Conservation (phyloP, 192 early-diverging fungal genomes). For the Podila epigama region DNA sequence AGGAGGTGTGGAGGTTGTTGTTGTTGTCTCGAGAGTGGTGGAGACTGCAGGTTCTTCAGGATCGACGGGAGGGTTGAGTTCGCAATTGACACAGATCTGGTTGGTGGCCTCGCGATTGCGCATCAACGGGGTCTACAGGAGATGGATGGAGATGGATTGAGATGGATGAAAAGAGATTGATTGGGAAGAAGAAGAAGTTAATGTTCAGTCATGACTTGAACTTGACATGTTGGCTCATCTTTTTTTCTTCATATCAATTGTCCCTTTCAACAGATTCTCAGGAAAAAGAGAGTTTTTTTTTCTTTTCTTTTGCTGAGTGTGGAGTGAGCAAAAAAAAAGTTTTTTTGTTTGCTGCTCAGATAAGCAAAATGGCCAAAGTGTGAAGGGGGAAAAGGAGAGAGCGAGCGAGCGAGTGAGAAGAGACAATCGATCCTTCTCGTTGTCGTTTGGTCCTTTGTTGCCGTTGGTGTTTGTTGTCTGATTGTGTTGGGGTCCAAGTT, state of each 20-base stretch:
- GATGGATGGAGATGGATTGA: not conserved
- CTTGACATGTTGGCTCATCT: too few relatives aligned
- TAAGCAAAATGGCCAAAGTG: not conserved
- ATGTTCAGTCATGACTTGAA: too few relatives aligned
- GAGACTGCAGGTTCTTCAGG: not conserved
- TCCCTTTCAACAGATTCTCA: not conserved
- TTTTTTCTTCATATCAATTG: too few relatives aligned
- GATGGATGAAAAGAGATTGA: not conserved
- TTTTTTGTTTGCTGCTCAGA: too few relatives aligned
- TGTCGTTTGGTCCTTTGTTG: too few relatives aligned
- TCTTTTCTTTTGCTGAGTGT: not conserved
- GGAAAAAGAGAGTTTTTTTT: not conserved
- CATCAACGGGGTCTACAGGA: conserved; percentile 8
- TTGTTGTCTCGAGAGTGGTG: not conserved
- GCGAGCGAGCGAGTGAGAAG: not conserved
- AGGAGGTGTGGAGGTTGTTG: not conserved
- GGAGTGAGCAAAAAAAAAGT: too few relatives aligned
- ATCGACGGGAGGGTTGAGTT: conserved; percentile 11
- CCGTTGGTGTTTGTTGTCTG: too few relatives aligned
- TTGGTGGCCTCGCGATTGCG: conserved; percentile 7
- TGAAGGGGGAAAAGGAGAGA: not conserved
- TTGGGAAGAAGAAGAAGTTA: not conserved
- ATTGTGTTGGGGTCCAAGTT: too few relatives aligned
- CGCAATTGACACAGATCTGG: conserved; percentile 12
- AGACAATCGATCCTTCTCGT: too few relatives aligned